Base-by-base conservation (phyloP, 495 filamentous ascomycete species). In the Neurospora africana region DNA sequence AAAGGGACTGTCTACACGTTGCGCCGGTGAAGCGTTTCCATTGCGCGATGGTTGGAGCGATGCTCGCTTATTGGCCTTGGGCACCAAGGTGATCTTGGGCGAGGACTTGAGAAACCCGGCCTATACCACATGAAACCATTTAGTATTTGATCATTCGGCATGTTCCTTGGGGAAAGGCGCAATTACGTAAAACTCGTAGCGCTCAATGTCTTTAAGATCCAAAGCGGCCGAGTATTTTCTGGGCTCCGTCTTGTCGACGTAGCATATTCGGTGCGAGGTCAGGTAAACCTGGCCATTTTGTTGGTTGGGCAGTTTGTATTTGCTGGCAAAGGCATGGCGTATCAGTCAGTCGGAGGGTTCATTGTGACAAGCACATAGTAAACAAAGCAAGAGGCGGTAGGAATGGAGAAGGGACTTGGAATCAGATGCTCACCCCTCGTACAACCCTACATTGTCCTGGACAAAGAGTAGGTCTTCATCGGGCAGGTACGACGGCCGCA, bases 261-360 rank as follows among this genome's bases (percentile, higher is more conserved):
- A 99, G 83, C 94, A 98, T 67, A 92, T 90, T 53, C 95, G 90
- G 79, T 98, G 94, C 9, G 95, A 95, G 27, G 95, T 98, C 75
- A 99, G 83, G 78, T 99, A 99, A 47, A 93, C 92, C 83, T 97
- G 93, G 74, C 95, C 95, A 84, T 97, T 92, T 77, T 99, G 96
- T 53, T 93, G 91, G 74, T 93, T 89, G n/a, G 93, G 91, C 69
- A 98, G 88, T 82, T 98, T 98, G 85, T 89, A 94, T 84, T 97
- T 98, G 72, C 94, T 97, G 74, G 30, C 61, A 72, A 70, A 58
- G 75, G 41, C 21, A 35, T 3, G n/a, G 33, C 36, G 23, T 23
- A 70, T 81, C 69, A 77, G 77, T 38, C 70, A 30, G 38, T 23
- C 35, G 61, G 47, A 37, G 7, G 13, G 7, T 21, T 37, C 35